A percentile compares a stretch with the other conserved stretches of the same genome.
Conservation (phyloP, 192 early-diverging fungal genomes). For the Linnemannia schmuckeri region DNA sequence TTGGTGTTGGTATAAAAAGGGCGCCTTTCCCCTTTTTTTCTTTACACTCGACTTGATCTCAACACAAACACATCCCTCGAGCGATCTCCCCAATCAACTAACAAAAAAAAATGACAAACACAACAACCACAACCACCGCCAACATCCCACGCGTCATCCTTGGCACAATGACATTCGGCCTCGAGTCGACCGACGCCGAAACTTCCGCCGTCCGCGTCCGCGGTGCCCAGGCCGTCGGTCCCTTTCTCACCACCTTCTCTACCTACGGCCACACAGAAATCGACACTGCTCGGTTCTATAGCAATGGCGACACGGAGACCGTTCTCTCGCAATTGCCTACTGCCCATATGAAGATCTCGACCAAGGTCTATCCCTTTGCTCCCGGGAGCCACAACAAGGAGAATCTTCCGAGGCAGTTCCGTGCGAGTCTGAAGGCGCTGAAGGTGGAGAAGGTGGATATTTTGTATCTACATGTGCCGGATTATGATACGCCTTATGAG, state of each 20-base stretch:
- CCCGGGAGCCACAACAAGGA: slow-evolving; percentile 52
- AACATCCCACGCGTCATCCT: neutral
- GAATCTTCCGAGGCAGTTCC: slow-evolving; percentile 29
- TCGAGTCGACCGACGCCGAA: neutral
- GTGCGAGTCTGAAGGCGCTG: slow-evolving; percentile 60
- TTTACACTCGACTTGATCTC: too few relatives aligned
- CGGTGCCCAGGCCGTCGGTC: slow-evolving; percentile 11
- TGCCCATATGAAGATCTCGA: neutral
- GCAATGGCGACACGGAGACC: slow-evolving; percentile 63
- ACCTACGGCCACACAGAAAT: slow-evolving; percentile 12
- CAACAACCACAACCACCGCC: neutral
- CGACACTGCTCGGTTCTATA: slow-evolving; percentile 59
- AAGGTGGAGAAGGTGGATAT: slow-evolving; percentile 63
- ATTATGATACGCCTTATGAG: slow-evolving; percentile 64
- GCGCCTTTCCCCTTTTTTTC: too few relatives aligned
- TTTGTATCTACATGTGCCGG: slow-evolving; percentile 74
- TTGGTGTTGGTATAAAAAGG: too few relatives aligned
- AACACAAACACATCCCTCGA: too few relatives aligned
- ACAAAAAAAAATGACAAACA: neutral
- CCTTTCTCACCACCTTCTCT: slow-evolving; percentile 5
- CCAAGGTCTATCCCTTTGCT: neutral
- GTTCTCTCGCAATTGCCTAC: neutral
- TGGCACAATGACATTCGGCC: slow-evolving; percentile 21
- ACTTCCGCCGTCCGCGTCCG: slow-evolving; percentile 5
- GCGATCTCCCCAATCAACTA: too few relatives aligned